phyloP scores from a whole-genome alignment of 768 basidiomycete species.

The Pleurotus tuber-regium region DNA sequence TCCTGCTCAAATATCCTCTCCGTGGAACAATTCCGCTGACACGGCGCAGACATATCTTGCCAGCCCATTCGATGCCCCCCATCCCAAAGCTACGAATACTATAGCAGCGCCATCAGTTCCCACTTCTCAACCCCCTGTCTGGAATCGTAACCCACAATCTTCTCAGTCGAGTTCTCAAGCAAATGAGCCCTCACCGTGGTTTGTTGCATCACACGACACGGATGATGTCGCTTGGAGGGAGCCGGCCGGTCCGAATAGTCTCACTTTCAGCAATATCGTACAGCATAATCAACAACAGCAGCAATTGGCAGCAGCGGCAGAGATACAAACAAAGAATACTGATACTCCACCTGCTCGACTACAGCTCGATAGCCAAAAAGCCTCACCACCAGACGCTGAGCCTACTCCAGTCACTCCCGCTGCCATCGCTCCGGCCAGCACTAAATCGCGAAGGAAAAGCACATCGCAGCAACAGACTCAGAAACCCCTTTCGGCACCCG shows the following conservation, averaged over 20 bases:
- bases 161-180: conserved; percentile 24
- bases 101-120: conserved; percentile 20
- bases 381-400: conserved; percentile 8
- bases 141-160: conserved; percentile 31
- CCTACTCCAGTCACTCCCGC: conserved; percentile 14
- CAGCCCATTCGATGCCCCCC: conserved; percentile 38
- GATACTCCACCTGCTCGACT: conserved; percentile 5
- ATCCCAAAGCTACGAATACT: conserved; percentile 40
- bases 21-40: conserved; percentile 34
- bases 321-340: conserved; percentile 13
- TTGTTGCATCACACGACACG: conserved; percentile 42
- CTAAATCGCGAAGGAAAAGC: conserved; percentile 19
- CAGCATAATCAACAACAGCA: conserved; percentile 57
- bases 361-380: no score
- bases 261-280: conserved; percentile 56
- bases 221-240: conserved; percentile 48
- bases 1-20: conserved; percentile 24
- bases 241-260: conserved; percentile 40
- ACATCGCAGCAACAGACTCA: conserved; percentile 17
- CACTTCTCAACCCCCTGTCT: conserved; percentile 30
- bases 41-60: conserved; percentile 31
- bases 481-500: conserved; percentile 14
- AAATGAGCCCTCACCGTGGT: conserved; percentile 56
- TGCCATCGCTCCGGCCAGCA: conserved; percentile 13
- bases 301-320: conserved; percentile 19